phyloP scores from a whole-genome alignment of 2,329 filamentous ascomycete species.

The Aspergillus brasiliensis region DNA sequence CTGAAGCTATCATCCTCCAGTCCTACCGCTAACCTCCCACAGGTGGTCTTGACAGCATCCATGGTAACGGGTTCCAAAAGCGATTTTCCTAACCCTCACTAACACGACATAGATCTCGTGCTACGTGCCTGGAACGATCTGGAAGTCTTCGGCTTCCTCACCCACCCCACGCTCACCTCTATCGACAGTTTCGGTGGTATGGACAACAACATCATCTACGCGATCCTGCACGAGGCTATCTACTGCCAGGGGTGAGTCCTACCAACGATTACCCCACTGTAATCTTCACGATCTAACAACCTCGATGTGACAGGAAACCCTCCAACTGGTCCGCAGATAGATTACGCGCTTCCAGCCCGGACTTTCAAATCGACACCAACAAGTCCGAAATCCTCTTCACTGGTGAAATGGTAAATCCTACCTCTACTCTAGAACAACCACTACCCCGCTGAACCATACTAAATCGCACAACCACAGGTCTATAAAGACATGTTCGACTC shows the following conservation, averaged over 20 bases:
- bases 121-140: constrained; percentile 72
- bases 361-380: constrained; percentile 49
- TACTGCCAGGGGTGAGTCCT: constrained; percentile 69
- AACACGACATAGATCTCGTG: constrained; percentile 56
- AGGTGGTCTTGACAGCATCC: constrained; percentile 73
- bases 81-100: background rate
- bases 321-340: constrained; percentile 74
- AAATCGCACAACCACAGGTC: constrained; percentile 48
- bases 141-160: constrained; percentile 73
- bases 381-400: constrained; percentile 72
- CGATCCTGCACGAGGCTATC: constrained; percentile 81
- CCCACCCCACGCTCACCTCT: constrained; percentile 66
- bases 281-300: background rate
- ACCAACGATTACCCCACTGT: background rate
- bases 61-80: constrained; percentile 48
- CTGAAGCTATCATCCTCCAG: background rate
- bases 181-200: constrained; percentile 70
- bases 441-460: background rate
- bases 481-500: constrained; percentile 83
- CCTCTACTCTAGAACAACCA: background rate
- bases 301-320: constrained; percentile 45
- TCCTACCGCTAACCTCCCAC: constrained; percentile 14
- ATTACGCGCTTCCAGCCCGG: constrained; percentile 37
- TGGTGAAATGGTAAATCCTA: constrained; percentile 71
- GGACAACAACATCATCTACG: constrained; percentile 79